Evolutionary conservation across 192 early-diverging fungal species (phyloP), one percentile per base, ranked within the genome.

Genomic region (Umbelopsis isabellina): DNA sequence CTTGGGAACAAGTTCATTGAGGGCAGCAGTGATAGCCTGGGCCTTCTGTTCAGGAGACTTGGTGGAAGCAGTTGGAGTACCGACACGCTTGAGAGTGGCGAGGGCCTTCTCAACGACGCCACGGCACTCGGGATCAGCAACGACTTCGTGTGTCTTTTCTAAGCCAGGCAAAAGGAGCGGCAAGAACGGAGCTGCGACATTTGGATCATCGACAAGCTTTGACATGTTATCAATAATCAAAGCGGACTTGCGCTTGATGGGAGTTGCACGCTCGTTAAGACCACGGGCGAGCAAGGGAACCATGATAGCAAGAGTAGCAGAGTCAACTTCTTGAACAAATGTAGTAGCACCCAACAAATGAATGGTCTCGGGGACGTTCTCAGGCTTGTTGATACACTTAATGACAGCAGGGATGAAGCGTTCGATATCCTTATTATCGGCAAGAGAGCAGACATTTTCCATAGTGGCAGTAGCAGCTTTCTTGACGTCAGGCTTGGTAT

Each of bases 151-250:
- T 70, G 90, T 88, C 71, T 90, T 85, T 70, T 93, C 89, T 68
- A 94, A 76, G 79, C 86, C 89, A 55, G 93, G 93, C 65, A 93
- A 81, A 65, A 94, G 83, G 70, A 85, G 79, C 46, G 91, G 91
- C 73, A 94, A 78, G 88, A 94, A 94, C 72, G 90, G 91, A 70
- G 85, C 83, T 65, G 91, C 91, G 70, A 91, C 89, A 72, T 86
- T 83, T 51, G 93, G 91, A 84, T 93, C 86, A 80, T 92, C 91
- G 68, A 94, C 91, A 46, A 94, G 84, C 81, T 93, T 94, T 81
- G 90, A 93, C 93, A 94, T 94, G 88, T 94, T 94, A 83, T 93
- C 91, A 73, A 94, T 91, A 76, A 94, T 93, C 73, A 94, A 86
- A 50, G 88, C 87, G 70, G 87, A 84, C 79, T 90, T 88, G 82